Evolutionary conservation across 75 land plant species (phyloP), one percentile per base, ranked within the genome.

Genomic region (Gnetum montanum): DNA sequence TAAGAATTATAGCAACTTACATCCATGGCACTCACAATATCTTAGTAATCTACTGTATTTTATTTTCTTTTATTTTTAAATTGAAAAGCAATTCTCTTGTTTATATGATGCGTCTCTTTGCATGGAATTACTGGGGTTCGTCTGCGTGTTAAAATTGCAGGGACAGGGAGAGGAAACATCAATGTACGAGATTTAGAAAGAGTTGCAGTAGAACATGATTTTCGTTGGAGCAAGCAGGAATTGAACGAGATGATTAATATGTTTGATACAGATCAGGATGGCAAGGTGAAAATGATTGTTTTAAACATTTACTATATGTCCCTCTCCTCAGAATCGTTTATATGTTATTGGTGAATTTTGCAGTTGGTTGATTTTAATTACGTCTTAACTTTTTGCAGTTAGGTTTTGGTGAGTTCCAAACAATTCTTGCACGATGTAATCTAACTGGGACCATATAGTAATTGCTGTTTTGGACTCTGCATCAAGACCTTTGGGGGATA

Each of bases 181-280:
- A 63, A 71, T 35, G 11, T 63, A 29, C 58, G 65, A 40, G 91
- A 86, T 48, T 49, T 86, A 35, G 57, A 58, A 43, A 72, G 71
- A 59, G 62, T 86, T 43, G 82, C 78, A 20, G 20, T 34, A 57
- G 59, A 62, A 22, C 87, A 86, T 73, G 87, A 86, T 69, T 86
- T 86, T 66, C 65, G 50, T 23, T 86, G 91, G 91, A 67, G 75
- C 23, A 76, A 79, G 7, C 56, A 58, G 13, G 91, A 86, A 66
- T 58, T 86, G 59, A 61, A 40, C 33, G 76, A 86, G 40, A 86
- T 86, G 90, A 68, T 86, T 34, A 44, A 52, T 29, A 67, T 54
- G 48, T 85, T 85, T 63, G 81, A 81, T 33, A 68, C 61, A 40
- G 65, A 77, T 63, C 63, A 67, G 33, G 85, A 74, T 77, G 78